Evolutionary conservation across 164 flowering plant species (phyloP), one percentile per base, ranked within the genome.

Genomic region (Dillenia suffruticosa): DNA sequence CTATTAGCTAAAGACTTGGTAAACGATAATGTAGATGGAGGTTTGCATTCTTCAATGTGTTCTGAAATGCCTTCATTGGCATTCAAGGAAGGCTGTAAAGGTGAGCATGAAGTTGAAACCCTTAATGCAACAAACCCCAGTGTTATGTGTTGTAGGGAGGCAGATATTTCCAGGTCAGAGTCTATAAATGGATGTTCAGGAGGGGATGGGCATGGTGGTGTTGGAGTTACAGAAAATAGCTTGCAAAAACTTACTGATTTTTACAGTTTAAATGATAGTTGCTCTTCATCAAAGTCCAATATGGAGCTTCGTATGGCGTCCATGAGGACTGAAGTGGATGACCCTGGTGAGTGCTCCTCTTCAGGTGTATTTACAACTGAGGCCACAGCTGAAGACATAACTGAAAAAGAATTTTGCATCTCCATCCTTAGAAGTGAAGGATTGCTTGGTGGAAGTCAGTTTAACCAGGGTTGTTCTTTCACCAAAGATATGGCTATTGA

Each of bases 211-310:
- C 58, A 61, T 43, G 72, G 44, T 44, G 47, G 56, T 51, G 75
- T 71, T 57, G 77, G 66, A 63, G 64, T 63, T 52, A 62, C 59
- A 3, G 60, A 59, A 54, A 50, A 8, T 66, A 51, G 13, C n/a
- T 46, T 24, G 40, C 64, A 44, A 32, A 79, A 70, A 60, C 44
- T 63, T 46, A 58, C 51, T 56, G 84, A 71, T 40, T 69, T 65
- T 52, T 67, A 65, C 57, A 73, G 78, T 70, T 63, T 68, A 63
- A 82, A 81, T 74, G 89, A 83, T 56, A 82, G 85, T 58, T 84
- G 86, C 63, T 88, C 96, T 46, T 86, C 96, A 45, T 80, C 92
- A 45, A 88, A 82, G 69, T 82, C 86, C 13, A 74, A 80, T 68
- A 43, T 79, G 61, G 84, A 83, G 49, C 73, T 66, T 63, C 78